phyloP scores from a whole-genome alignment of 2,329 filamentous ascomycete species.

The Thermomyces lanuginosus region DNA sequence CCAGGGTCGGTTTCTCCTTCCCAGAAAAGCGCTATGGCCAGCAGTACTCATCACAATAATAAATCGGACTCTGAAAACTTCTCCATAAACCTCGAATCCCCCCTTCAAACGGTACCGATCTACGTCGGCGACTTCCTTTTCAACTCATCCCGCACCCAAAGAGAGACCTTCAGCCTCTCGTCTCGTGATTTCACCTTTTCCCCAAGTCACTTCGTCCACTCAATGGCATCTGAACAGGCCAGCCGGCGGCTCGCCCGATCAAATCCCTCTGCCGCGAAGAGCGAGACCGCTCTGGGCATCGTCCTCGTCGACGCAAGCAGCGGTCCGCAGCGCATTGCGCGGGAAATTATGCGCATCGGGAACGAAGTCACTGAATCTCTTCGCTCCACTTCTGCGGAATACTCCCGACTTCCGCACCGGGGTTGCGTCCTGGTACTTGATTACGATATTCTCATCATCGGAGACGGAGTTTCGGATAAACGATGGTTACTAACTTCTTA shows the following conservation, averaged over 20 bases:
- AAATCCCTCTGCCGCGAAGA: conserved; percentile 10
- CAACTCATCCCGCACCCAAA: not conserved
- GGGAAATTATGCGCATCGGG: conserved; percentile 12
- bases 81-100: conserved; percentile 10
- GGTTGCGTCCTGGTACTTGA: conserved; percentile 22
- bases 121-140: conserved; percentile 10
- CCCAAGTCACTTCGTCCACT: conserved; percentile 9
- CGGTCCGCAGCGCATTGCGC: conserved; percentile 9
- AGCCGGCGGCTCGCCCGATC: conserved; percentile 7
- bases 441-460: conserved; percentile 10
- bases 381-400: not conserved
- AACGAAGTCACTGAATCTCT: conserved; percentile 8
- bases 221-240: conserved; percentile 6
- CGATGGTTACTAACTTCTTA: conserved; percentile 12
- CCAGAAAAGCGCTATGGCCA: conserved; percentile 10
- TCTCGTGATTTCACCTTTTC: conserved; percentile 7
- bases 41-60: conserved; percentile 6
- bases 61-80: too few relatives aligned
- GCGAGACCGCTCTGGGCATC: conserved; percentile 12
- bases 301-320: conserved; percentile 12
- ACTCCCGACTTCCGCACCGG: conserved; percentile 2
- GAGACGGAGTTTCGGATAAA: conserved; percentile 7
- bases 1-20: too few relatives aligned
- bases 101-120: conserved; percentile 14
- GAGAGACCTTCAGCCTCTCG: conserved; percentile 1